phyloP scores from a whole-genome alignment of 179 eudicot species.

The Silene coronaria region DNA sequence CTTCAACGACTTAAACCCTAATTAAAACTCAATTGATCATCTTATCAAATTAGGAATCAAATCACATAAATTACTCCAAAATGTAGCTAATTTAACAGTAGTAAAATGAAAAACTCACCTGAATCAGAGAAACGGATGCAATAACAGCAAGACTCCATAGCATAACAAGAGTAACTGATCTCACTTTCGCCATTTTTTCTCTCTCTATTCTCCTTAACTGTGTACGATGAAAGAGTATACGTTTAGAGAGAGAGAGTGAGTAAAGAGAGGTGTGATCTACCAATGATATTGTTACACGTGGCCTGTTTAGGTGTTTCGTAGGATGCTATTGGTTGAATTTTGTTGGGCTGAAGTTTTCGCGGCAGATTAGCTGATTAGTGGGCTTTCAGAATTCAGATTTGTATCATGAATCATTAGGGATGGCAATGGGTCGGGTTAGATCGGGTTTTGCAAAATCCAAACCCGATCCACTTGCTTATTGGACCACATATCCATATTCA shows the following conservation, averaged over 20 bases:
- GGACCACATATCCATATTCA: too few relatives aligned
- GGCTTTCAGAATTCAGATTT: too few relatives aligned
- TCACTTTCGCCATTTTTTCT: constrained; percentile 27
- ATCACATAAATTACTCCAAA: neutral
- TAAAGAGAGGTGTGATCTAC: neutral
- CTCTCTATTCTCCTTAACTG: neutral
- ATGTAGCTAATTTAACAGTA: neutral
- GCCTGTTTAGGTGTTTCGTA: neutral
- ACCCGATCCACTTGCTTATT: too few relatives aligned
- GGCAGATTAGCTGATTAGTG: too few relatives aligned
- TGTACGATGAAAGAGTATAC: neutral
- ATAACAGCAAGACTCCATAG: constrained; percentile 32
- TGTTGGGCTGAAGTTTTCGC: constrained; percentile 3
- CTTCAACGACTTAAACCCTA: constrained; percentile 21
- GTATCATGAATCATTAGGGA: too few relatives aligned
- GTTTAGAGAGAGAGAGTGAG: neutral
- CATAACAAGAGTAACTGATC: constrained; percentile 15
- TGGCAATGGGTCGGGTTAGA: too few relatives aligned
- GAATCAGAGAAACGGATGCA: constrained; percentile 38
- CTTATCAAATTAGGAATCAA: neutral
- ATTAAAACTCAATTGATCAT: constrained; percentile 4
- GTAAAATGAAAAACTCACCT: constrained; percentile 24
- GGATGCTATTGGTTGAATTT: constrained; percentile 23
- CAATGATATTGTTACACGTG: constrained; percentile 17
- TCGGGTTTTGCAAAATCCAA: too few relatives aligned